These are phyloP conservation scores for Glaciozyma martinii DNA, from an alignment of 768 basidiomycete species.

Conservation along the genomic window DNA sequence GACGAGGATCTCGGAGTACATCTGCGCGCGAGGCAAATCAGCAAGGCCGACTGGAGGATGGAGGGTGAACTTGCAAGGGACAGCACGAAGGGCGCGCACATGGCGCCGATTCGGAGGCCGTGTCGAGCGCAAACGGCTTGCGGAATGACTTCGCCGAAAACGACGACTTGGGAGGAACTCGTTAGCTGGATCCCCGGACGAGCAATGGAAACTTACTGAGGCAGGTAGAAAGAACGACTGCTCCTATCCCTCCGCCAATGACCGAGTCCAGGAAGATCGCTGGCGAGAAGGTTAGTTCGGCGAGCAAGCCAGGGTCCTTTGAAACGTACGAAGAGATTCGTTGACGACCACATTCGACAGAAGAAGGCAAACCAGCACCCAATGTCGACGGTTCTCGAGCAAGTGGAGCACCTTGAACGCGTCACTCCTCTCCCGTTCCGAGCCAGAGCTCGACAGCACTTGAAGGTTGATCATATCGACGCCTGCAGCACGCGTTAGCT, in stretches of 20 bases:
- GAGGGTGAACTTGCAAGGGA: neutral
- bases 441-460: conserved; percentile 30
- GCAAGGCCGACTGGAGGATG: neutral
- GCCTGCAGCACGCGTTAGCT: neutral
- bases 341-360: conserved; percentile 65
- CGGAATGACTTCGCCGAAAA: conserved; percentile 46
- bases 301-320: neutral
- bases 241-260: conserved; percentile 44
- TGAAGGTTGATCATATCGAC: conserved; percentile 27
- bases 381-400: conserved; percentile 63
- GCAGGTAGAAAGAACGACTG: conserved; percentile 38
- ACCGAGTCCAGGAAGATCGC: conserved; percentile 44
- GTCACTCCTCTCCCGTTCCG: conserved; percentile 33
- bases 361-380: conserved; percentile 88
- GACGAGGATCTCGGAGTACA: conserved; percentile 47
- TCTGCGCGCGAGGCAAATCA: conserved; percentile 2
- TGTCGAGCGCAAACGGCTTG: conserved; percentile 62
- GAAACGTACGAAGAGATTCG: conserved; percentile 39
- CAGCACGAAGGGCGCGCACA: conserved; percentile 50
- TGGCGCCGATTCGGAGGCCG: conserved; percentile 70
- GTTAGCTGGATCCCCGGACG: no score
- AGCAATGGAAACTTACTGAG: conserved; percentile 7
- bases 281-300: conserved; percentile 5
- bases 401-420: conserved; percentile 46
- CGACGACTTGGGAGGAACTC: conserved; percentile 32